A percentile compares a stretch with the other conserved stretches of the same genome.
Conservation (phyloP, 495 filamentous ascomycete genomes). For the Tuber calosporum region DNA sequence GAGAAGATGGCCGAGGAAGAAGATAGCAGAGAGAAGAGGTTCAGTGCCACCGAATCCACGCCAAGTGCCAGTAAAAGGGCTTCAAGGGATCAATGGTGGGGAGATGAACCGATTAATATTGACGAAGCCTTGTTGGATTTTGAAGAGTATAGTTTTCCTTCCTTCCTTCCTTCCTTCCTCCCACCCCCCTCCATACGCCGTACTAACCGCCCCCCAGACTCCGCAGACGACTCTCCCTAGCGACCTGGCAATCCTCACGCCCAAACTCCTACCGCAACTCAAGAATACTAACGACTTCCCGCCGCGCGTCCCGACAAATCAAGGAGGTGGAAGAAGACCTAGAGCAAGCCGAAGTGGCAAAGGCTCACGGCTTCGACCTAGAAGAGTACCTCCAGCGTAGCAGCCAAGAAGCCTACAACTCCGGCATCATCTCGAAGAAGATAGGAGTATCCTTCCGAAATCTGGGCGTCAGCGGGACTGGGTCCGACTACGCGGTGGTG, state of each 20-base stretch:
- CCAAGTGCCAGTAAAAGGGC: not conserved
- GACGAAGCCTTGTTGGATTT: slow-evolving; percentile 34
- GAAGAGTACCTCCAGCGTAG: slow-evolving; percentile 39
- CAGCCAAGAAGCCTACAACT: slow-evolving; percentile 25
- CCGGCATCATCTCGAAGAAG: slow-evolving; percentile 52
- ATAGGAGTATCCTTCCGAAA: slow-evolving; percentile 75
- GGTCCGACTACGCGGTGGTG: slow-evolving; percentile 47
- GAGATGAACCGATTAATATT: slow-evolving; percentile 32
- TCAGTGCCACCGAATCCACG: not conserved
- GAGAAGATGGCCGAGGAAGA: not conserved
- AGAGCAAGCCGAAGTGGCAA: slow-evolving; percentile 14
- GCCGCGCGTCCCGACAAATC: slow-evolving; percentile 1
- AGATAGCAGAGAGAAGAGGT: not conserved
- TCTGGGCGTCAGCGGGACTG: slow-evolving; percentile 50
- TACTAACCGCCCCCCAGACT: slow-evolving; percentile 12
- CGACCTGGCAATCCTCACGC: slow-evolving; percentile 10
- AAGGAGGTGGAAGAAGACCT: slow-evolving; percentile 33
- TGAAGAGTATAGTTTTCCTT: slow-evolving; percentile 27
- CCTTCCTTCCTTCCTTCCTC: not conserved
- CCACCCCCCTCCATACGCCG: not conserved
- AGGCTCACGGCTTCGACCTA: slow-evolving; percentile 21
- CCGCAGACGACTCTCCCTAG: slow-evolving; percentile 28
- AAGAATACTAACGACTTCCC: not conserved
- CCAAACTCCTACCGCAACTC: slow-evolving; percentile 7
- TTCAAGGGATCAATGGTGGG: not conserved